phyloP scores from a whole-genome alignment of 495 filamentous ascomycete species.

The Aspergillus avenaceus region DNA sequence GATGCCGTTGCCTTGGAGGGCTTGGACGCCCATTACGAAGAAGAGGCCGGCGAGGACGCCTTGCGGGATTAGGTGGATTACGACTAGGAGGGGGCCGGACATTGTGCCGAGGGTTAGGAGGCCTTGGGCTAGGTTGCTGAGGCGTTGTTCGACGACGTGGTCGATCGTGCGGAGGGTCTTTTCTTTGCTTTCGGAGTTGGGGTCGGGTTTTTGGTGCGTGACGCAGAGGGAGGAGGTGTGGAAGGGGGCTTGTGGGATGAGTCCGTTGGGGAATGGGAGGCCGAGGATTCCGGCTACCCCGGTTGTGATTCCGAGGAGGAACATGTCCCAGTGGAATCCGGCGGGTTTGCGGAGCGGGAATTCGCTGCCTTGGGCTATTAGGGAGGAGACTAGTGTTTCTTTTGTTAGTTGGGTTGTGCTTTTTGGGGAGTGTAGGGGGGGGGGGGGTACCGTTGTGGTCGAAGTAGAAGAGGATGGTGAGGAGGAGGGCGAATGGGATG shows the following conservation, averaged over 20 bases:
- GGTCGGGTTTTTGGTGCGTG: slow-evolving; percentile 56
- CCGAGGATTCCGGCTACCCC: slow-evolving; percentile 80
- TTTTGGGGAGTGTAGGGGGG: no score
- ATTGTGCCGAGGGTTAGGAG: slow-evolving; percentile 83
- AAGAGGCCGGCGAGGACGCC: slow-evolving; percentile 86
- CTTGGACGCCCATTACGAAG: slow-evolving; percentile 89
- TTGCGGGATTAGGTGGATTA: slow-evolving; percentile 82
- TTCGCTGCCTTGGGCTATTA: slow-evolving; percentile 89
- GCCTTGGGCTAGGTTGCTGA: slow-evolving; percentile 81
- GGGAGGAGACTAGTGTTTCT: slow-evolving; percentile 75
- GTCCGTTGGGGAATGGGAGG: slow-evolving; percentile 86
- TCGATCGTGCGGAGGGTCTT: slow-evolving; percentile 58
- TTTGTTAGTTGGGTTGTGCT: no score
- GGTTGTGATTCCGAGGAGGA: slow-evolving; percentile 85
- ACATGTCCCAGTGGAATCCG: slow-evolving; percentile 95
- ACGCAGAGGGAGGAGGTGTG: slow-evolving; percentile 83
- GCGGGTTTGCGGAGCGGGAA: slow-evolving; percentile 90
- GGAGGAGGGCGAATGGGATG: slow-evolving; percentile 78
- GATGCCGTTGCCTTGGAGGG: slow-evolving; percentile 78
- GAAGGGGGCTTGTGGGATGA: slow-evolving; percentile 91
- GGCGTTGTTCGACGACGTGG: slow-evolving; percentile 85
- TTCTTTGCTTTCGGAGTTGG: slow-evolving; percentile 56
- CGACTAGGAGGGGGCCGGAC: slow-evolving; percentile 76
- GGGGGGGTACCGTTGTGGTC: slow-evolving; percentile 90
- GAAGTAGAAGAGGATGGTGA: slow-evolving; percentile 90